These are phyloP conservation scores for Gossypium davidsonii DNA, from an alignment of 441 rosid species.

Conservation along the genomic window DNA sequence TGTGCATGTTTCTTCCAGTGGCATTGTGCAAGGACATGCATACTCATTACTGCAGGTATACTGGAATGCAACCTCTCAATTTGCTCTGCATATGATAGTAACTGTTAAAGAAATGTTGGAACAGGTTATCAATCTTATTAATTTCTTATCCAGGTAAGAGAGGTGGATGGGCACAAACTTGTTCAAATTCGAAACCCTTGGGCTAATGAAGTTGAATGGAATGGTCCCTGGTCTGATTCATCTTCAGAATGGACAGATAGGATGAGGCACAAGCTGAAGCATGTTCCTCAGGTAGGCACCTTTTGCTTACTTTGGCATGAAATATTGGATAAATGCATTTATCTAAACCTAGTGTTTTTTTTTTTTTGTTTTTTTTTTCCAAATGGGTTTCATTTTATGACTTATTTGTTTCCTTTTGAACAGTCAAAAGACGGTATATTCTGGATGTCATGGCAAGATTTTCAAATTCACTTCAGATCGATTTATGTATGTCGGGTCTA, in stretches of 20 bases:
- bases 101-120: slow-evolving; percentile 13
- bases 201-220: slow-evolving; percentile 99
- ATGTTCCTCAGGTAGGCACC: slow-evolving; percentile 71
- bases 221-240: slow-evolving; percentile 99
- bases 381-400: slow-evolving; percentile 1
- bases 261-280: slow-evolving; percentile 95
- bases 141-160: slow-evolving; percentile 65
- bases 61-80: slow-evolving; percentile 17
- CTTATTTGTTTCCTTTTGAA: slow-evolving; percentile 23
- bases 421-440: slow-evolving; percentile 99
- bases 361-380: background rate
- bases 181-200: slow-evolving; percentile 98
- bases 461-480: slow-evolving; percentile 97
- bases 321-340: slow-evolving; percentile 14
- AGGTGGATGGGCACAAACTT: slow-evolving; percentile 98
- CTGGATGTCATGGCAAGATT: slow-evolving; percentile 99
- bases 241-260: slow-evolving; percentile 98
- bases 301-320: background rate
- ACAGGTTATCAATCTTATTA: background rate
- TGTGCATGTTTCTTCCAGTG: slow-evolving; percentile 97
- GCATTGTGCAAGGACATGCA: slow-evolving; percentile 99
- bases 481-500: slow-evolving; percentile 98
- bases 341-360: background rate
- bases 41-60: slow-evolving; percentile 92
- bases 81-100: slow-evolving; percentile 9